Percentiles rank a stretch among this genome's conserved stretches.
These are phyloP conservation scores for Pythium plurisporium DNA, from an alignment of 352 stramenopile genomes.

Conservation along the genomic window DNA sequence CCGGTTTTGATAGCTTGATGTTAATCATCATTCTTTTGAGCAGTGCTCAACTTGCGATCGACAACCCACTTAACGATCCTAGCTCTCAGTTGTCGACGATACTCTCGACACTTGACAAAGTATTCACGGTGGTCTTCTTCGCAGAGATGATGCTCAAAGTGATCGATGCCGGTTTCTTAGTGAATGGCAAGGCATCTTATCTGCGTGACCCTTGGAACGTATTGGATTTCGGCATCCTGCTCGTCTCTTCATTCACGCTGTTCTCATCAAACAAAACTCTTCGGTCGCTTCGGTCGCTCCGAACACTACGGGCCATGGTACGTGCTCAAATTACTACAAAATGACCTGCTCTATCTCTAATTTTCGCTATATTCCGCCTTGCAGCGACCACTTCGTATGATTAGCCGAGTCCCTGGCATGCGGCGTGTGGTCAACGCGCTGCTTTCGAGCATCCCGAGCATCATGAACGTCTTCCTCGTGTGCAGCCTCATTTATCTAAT, in stretches of 20 bases:
- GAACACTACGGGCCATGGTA: slow-evolving; percentile 74
- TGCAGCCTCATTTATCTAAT: slow-evolving; percentile 80
- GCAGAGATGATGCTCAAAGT: slow-evolving; percentile 87
- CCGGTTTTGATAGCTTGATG: slow-evolving; percentile 72
- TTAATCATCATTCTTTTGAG: slow-evolving; percentile 68
- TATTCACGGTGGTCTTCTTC: slow-evolving; percentile 82
- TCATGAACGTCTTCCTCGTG: slow-evolving; percentile 84
- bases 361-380: too few species aligned
- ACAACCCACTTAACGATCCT: slow-evolving; percentile 61
- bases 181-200: slow-evolving; percentile 64
- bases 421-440: slow-evolving; percentile 77
- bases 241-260: too few species aligned
- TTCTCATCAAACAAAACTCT: slow-evolving; percentile 7
- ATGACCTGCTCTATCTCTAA: too few species aligned
- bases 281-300: slow-evolving; percentile 68
- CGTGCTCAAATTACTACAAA: too few species aligned
- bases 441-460: slow-evolving; percentile 68
- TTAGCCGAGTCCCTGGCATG: slow-evolving; percentile 69
- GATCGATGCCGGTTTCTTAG: slow-evolving; percentile 69
- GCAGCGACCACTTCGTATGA: slow-evolving; percentile 78
- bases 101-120: slow-evolving; percentile 59
- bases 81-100: slow-evolving; percentile 36
- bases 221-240: too few species aligned
- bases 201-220: slow-evolving; percentile 86
- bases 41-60: slow-evolving; percentile 65